Evolutionary conservation across 2,329 filamentous ascomycete species (phyloP).

Genomic region (Hymenoscyphus scutula): DNA sequence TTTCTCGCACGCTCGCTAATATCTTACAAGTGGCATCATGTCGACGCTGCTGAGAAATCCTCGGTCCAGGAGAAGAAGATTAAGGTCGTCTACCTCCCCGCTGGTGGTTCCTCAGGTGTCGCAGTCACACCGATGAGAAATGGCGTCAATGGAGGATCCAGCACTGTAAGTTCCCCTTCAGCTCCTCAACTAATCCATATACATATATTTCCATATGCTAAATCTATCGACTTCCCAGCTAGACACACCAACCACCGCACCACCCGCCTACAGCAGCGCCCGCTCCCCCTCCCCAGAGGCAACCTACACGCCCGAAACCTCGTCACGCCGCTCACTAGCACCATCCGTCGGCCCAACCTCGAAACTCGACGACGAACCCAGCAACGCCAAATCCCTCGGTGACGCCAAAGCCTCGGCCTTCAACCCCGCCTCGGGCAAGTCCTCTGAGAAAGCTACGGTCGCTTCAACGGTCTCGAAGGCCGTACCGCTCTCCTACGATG

Average conservation of each 20-base stretch:
- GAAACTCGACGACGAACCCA: slow-evolving; percentile 33
- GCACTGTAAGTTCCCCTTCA: slow-evolving; percentile 21
- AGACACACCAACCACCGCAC: slow-evolving; percentile 32
- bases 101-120: slow-evolving; percentile 45
- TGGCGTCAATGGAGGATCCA: slow-evolving; percentile 27
- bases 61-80: slow-evolving; percentile 93
- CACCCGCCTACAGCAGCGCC: slow-evolving; percentile 45
- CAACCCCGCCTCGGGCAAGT: slow-evolving; percentile 24
- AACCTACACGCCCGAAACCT: slow-evolving; percentile 32
- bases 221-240: background rate
- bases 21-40: slow-evolving; percentile 58
- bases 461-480: slow-evolving; percentile 40
- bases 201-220: background rate
- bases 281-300: slow-evolving; percentile 52
- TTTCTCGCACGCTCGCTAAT: slow-evolving; percentile 11
- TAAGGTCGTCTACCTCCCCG: slow-evolving; percentile 77
- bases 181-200: too few species aligned
- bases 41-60: slow-evolving; percentile 71
- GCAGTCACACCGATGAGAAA: slow-evolving; percentile 32
- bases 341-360: slow-evolving; percentile 23
- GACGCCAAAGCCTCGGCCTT: slow-evolving; percentile 36
- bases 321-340: slow-evolving; percentile 27
- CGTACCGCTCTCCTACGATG: slow-evolving; percentile 45
- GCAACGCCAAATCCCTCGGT: slow-evolving; percentile 40
- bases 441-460: slow-evolving; percentile 44